Percentiles rank a stretch among this genome's conserved stretches.
Conservation (phyloP, 139 green algal genomes). For the Ettlia oleoabundans region DNA sequence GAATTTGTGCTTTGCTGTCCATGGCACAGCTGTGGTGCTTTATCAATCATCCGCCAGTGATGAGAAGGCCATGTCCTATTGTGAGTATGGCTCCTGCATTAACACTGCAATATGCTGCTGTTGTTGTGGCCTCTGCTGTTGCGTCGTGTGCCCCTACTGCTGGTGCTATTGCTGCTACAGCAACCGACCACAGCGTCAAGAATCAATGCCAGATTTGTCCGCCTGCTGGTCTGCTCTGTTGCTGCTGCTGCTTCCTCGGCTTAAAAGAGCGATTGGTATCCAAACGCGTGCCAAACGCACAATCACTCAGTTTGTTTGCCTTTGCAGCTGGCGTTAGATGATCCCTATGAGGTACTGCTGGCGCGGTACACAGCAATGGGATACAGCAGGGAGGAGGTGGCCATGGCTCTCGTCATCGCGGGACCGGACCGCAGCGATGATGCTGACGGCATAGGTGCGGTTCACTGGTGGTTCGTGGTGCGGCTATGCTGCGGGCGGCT, state of each 20-base stretch:
- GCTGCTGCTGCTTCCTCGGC: neutral
- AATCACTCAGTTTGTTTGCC: neutral
- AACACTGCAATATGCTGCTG: too few relatives aligned
- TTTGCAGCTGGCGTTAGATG: neutral
- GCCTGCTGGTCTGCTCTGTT: too few relatives aligned
- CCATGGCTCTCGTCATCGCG: constrained; percentile 14
- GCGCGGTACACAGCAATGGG: constrained; percentile 27
- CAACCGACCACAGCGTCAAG: too few relatives aligned
- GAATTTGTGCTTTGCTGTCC: neutral
- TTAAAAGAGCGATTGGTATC: neutral
- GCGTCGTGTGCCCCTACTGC: too few relatives aligned
- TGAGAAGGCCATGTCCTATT: neutral
- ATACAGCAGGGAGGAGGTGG: constrained; percentile 13
- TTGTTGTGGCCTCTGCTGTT: too few relatives aligned
- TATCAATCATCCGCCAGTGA: neutral
- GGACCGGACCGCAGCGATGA: neutral
- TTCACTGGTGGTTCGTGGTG: too few relatives aligned
- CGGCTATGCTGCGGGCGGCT: neutral
- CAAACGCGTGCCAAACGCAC: neutral
- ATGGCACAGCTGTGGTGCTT: neutral
- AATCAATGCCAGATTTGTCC: too few relatives aligned
- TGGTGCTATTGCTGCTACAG: too few relatives aligned
- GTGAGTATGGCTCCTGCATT: too few relatives aligned
- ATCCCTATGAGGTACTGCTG: constrained; percentile 28
- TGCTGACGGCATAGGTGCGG: constrained; percentile 2